phyloP scores from a whole-genome alignment of 352 stramenopile genomes.

The Pythium aphanidermatum region DNA sequence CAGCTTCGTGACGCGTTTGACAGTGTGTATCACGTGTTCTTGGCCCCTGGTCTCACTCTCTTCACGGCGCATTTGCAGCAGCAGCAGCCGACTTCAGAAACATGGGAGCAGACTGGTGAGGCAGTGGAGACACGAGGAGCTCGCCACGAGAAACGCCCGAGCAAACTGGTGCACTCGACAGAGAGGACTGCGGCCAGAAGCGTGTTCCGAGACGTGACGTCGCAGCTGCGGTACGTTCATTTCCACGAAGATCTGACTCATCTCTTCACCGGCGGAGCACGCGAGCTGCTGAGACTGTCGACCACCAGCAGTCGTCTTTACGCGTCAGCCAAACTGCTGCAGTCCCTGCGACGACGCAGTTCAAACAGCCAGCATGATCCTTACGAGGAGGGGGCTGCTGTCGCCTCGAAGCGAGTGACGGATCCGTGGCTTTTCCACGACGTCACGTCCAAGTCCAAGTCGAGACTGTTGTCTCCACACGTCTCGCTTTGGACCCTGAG shows the following conservation, averaged over 20 bases:
- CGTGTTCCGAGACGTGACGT: constrained; percentile 16
- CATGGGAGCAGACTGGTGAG: too few species aligned
- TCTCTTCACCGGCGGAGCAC: too few species aligned
- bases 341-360: background rate
- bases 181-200: background rate
- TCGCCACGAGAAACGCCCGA: constrained; percentile 3
- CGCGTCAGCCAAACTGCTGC: background rate
- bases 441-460: constrained; percentile 9
- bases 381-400: too few species aligned
- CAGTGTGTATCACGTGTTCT: constrained; percentile 2
- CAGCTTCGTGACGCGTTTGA: background rate
- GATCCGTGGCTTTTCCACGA: constrained; percentile 7
- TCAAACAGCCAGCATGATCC: too few species aligned
- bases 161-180: background rate
- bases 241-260: too few species aligned
- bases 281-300: too few species aligned
- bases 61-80: constrained; percentile 16
- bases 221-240: constrained; percentile 16
- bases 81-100: background rate
- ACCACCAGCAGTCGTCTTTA: background rate
- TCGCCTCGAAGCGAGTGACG: background rate
- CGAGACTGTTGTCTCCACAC: constrained; percentile 19
- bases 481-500: constrained; percentile 21
- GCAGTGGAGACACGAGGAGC: too few species aligned
- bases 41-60: constrained; percentile 7